A percentile compares a stretch with the other conserved stretches of the same genome.
phyloP scores from a whole-genome alignment of 805 yeast species.

The Kregervanrija delftensis region DNA sequence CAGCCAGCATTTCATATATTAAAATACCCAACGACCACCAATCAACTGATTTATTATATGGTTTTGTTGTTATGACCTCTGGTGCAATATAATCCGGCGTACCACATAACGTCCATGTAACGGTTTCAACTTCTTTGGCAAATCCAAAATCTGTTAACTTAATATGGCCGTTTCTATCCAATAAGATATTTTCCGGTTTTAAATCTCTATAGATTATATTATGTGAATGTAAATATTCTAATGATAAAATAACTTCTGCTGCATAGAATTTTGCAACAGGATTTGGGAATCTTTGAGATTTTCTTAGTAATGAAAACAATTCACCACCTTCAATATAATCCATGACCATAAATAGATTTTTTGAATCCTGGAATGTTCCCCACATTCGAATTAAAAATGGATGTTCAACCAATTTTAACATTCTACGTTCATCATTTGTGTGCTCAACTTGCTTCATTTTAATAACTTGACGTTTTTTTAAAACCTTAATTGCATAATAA shows the following conservation, averaged over 20 bases:
- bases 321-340: slow-evolving; percentile 63
- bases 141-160: slow-evolving; percentile 58
- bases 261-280: slow-evolving; percentile 61
- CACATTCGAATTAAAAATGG: slow-evolving; percentile 58
- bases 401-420: slow-evolving; percentile 51
- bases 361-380: slow-evolving; percentile 60
- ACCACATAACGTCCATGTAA: slow-evolving; percentile 57
- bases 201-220: slow-evolving; percentile 55
- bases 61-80: slow-evolving; percentile 57
- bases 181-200: slow-evolving; percentile 53
- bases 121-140: slow-evolving; percentile 54
- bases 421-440: slow-evolving; percentile 55
- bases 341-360: slow-evolving; percentile 55
- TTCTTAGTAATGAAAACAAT: slow-evolving; percentile 47
- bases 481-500: slow-evolving; percentile 53
- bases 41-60: slow-evolving; percentile 56
- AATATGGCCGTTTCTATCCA: slow-evolving; percentile 55
- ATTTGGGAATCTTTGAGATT: slow-evolving; percentile 53
- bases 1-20: slow-evolving; percentile 56
- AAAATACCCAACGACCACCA: slow-evolving; percentile 62
- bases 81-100: slow-evolving; percentile 63
- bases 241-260: slow-evolving; percentile 52
- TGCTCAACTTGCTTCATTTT: slow-evolving; percentile 60
- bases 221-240: slow-evolving; percentile 52
- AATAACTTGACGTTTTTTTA: slow-evolving; percentile 50